Evolutionary conservation across 2,329 filamentous ascomycete species (phyloP).

Genomic region (Alternaria alternata): DNA sequence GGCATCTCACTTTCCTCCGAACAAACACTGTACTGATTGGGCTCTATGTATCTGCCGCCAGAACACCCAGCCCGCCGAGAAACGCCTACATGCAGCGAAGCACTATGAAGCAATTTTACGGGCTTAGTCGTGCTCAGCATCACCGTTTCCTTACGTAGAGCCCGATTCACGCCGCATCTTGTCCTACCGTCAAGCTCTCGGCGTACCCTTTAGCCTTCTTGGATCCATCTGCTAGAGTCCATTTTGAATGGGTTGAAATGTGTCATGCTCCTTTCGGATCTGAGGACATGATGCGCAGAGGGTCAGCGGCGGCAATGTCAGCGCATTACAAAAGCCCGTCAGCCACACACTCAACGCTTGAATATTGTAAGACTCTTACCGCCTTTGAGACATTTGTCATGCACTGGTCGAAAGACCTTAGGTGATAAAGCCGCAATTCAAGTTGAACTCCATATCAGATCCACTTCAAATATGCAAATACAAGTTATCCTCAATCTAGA

Average conservation of each 20-base stretch:
- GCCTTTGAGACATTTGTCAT: too few species aligned
- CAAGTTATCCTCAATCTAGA: neutral
- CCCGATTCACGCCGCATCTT: neutral
- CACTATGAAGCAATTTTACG: slow-evolving; percentile 13
- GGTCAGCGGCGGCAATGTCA: too few species aligned
- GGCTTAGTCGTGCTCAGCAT: slow-evolving; percentile 7
- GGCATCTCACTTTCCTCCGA: neutral
- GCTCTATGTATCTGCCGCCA: too few species aligned
- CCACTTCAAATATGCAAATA: neutral
- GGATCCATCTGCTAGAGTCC: neutral
- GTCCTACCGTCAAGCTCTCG: neutral
- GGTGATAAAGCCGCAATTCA: neutral
- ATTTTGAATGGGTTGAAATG: neutral
- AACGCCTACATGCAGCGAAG: slow-evolving; percentile 17
- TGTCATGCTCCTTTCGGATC: too few species aligned
- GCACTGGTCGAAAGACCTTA: too few species aligned
- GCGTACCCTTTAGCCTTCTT: neutral
- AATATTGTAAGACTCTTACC: too few species aligned
- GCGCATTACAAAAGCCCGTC: too few species aligned
- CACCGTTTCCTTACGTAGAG: neutral
- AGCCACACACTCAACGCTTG: too few species aligned
- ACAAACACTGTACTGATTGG: too few species aligned
- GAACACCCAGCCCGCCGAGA: neutral
- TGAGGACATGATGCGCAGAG: too few species aligned
- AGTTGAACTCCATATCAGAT: neutral